Base-by-base conservation (phyloP, 2,329 filamentous ascomycete species). In the Phaeosphaeria sp. region DNA sequence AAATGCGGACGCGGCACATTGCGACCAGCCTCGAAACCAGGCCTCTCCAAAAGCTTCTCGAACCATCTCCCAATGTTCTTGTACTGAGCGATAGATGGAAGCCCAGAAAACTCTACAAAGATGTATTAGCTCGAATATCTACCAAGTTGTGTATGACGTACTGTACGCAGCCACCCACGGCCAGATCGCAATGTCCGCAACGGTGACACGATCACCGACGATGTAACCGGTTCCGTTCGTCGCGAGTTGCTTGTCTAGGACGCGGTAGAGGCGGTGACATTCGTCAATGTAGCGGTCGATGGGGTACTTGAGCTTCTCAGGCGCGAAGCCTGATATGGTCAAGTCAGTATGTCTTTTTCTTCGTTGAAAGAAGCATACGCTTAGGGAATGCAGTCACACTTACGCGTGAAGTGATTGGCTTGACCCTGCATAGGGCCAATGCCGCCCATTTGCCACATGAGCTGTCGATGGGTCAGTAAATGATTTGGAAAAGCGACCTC, bases 381-480 rank as follows among this genome's bases (percentile, higher is more conserved):
- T n/a, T n/a, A n/a, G n/a, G n/a, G n/a, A 22, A 39, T 22, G 18
- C 18, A 15, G 13, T 51, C 30, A 5, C 15, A 50, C 51, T 51
- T 54, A 54, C 55, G 50, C 17, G 55, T 64, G 56, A 65, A 67
- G 41, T 63, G 59, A 33, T 65, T 63, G 11, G 63, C 60, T 27
- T 63, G 58, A 30, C 69, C 74, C 55, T 78, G 76, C 72, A 76
- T 72, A 3, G 67, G 65, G 56, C 67, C 74, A 9, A 56, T 1
- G 22, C 57, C 57, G 11, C 44, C 46, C 47, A 54, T 54, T 61
- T 77, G 76, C 84, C 85, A 89, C 36, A 82, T 82, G 52, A 86
- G 80, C 87, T 86, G 88, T 66, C 83, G 80, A 75, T 85, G 81
- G 42, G 73, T 77, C 77, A 78, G 58, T 77, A 25, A 41, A 67